phyloP scores from a whole-genome alignment of 2,329 filamentous ascomycete genomes.

The Alternaria conjuncta region DNA sequence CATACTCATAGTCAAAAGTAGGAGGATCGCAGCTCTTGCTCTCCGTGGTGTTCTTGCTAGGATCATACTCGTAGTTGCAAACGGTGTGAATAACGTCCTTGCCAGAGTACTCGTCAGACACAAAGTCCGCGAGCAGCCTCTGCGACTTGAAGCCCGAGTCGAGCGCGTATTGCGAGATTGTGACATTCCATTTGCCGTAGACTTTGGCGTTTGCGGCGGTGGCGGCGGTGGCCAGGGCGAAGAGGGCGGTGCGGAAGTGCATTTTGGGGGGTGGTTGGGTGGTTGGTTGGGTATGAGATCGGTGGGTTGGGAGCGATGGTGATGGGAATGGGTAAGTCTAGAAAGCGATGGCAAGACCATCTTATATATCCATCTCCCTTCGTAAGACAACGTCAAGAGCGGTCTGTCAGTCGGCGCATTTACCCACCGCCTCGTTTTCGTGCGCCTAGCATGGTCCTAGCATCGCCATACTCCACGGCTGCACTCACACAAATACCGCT shows the following conservation, averaged over 20 bases:
- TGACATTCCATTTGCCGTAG: slow-evolving; percentile 1
- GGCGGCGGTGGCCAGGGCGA: neutral
- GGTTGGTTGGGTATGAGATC: neutral
- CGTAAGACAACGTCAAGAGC: neutral
- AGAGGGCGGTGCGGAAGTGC: slow-evolving; percentile 7
- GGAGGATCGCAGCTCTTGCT: neutral
- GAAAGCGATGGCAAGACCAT: neutral
- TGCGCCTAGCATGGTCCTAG: neutral
- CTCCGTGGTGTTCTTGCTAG: neutral
- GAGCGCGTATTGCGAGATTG: neutral
- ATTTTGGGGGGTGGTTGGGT: neutral
- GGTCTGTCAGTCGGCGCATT: neutral
- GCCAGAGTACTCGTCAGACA: slow-evolving; percentile 7
- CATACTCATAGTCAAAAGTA: slow-evolving; percentile 8
- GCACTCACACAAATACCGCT: neutral
- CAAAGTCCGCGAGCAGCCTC: slow-evolving; percentile 11
- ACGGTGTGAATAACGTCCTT: slow-evolving; percentile 1
- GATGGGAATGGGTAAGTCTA: neutral
- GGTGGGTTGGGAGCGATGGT: neutral
- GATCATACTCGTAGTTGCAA: slow-evolving; percentile 5
- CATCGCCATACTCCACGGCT: neutral
- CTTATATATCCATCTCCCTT: neutral
- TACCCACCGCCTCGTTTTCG: neutral
- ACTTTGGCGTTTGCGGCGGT: neutral
- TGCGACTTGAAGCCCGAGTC: neutral